A percentile compares a stretch with the other conserved stretches of the same genome.
Evolutionary conservation across 768 basidiomycete species (phyloP).

Genomic region (Leucosporidium yakuticum): DNA sequence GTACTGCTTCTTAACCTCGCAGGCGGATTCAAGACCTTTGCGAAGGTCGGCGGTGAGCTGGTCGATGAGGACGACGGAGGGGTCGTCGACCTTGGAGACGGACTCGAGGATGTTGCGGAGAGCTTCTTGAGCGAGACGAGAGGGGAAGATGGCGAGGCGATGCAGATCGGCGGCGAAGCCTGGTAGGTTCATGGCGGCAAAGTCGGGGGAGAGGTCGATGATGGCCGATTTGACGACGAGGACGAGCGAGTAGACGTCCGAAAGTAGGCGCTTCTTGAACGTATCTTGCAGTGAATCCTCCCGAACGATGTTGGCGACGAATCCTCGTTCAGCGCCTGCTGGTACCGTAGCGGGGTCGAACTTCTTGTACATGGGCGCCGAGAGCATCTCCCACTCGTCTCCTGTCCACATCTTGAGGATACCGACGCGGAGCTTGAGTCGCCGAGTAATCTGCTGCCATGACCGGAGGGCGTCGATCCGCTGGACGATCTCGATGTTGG

Average conservation of each 20-base stretch:
- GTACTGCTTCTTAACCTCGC: conserved; percentile 91
- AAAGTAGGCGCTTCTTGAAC: conserved; percentile 65
- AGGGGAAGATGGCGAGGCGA: conserved; percentile 91
- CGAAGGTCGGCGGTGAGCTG: conserved; percentile 91
- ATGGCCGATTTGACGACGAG: conserved; percentile 79
- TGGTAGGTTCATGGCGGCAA: conserved; percentile 83
- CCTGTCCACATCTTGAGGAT: conserved; percentile 90
- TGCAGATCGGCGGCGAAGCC: conserved; percentile 83
- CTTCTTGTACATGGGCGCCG: conserved; percentile 54
- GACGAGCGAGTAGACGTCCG: conserved; percentile 77
- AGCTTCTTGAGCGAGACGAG: conserved; percentile 84
- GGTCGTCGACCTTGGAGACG: conserved; percentile 65
- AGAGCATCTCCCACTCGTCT: conserved; percentile 82
- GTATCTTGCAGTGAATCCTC: conserved; percentile 93
- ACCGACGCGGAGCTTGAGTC: conserved; percentile 73
- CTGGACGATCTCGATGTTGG: conserved; percentile 55
- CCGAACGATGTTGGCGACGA: conserved; percentile 87
- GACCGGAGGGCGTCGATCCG: conserved; percentile 82
- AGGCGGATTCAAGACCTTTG: conserved; percentile 81
- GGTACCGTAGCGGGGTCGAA: conserved; percentile 41
- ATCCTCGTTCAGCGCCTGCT: conserved; percentile 44
- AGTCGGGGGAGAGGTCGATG: conserved; percentile 66
- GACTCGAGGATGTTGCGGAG: conserved; percentile 76
- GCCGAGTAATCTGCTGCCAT: conserved; percentile 80
- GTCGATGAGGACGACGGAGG: conserved; percentile 82